Evolutionary conservation across 176 grass and related monocot genomes (phyloP), one percentile per base, ranked within the genome.

Genomic region (Neostapfia colusana): DNA sequence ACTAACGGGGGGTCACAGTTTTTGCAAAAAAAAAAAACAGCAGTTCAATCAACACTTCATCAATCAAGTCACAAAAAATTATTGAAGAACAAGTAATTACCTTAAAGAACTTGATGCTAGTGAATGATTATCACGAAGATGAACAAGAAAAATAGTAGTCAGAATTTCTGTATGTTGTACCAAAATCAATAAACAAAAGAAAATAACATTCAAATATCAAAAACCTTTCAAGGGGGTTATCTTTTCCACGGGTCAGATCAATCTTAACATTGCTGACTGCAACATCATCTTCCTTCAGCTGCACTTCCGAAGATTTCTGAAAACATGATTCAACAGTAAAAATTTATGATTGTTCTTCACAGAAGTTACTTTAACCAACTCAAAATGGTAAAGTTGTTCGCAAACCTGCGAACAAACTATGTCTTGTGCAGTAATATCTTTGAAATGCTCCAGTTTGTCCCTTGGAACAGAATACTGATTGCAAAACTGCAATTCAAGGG

Each of bases 41-140:
- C 15, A 17, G 18, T 24, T 70, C 57, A 60, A 23, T 75, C 18
- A 61, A 58, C 39, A 69, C 17, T 20, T 76, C 2, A 80, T 25
- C 53, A 61, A 60, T 25, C 26, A 70, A 70, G 20, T 20, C 2
- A 41, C 63, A 55, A 16, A 44, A 24, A 65, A 24, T 13, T 59
- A 43, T 39, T 34, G 8, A 70, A 70, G 4, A 60, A n/a, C 37
- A 59, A 71, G 34, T 67, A 65, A 16, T 79, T 91, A 97, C 95
- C 95, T 93, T 93, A 74, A 92, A 97, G 85, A 97, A 97, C 63
- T 91, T 93, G 82, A 97, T 91, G 76, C 95, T 97, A 68, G 28
- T 7, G 40, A 61, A 86, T 50, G 41, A 10, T 74, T 28, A 49
- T 40, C 31, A 77, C 43, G 48, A 7, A 61, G n/a, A 67, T 31